Conservation (phyloP, 2,329 filamentous ascomycete species). For the Emmonsiellopsis sp. region DNA sequence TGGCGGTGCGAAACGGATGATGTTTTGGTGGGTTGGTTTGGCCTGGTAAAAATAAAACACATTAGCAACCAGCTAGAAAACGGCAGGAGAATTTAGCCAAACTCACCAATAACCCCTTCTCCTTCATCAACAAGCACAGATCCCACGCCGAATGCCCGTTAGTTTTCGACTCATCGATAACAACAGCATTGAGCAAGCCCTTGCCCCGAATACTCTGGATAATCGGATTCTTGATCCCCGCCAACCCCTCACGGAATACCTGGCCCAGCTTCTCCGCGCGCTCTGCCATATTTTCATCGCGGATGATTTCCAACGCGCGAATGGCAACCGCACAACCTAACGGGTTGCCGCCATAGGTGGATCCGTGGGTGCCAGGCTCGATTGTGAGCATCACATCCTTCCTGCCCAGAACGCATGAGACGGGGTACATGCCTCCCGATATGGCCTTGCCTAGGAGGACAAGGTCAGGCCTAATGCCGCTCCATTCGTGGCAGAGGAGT, state of each 20-base stretch:
- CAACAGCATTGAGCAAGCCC: constrained; percentile 87
- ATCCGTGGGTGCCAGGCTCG: constrained; percentile 93
- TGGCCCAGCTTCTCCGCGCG: constrained; percentile 73
- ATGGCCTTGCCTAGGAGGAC: constrained; percentile 95
- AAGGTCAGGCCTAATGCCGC: constrained; percentile 87
- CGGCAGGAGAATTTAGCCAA: constrained; percentile 9
- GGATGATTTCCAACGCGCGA: constrained; percentile 83
- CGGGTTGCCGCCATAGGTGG: constrained; percentile 96
- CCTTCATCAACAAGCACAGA: constrained; percentile 87
- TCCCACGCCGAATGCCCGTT: constrained; percentile 89
- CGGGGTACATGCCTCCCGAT: constrained; percentile 98
- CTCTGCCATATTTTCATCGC: constrained; percentile 81
- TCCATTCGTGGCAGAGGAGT: constrained; percentile 91
- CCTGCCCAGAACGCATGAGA: constrained; percentile 78
- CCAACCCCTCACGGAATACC: constrained; percentile 70
- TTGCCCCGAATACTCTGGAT: constrained; percentile 81
- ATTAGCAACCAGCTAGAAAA: constrained; percentile 6
- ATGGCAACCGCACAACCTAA: constrained; percentile 93
- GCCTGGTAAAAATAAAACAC: constrained; percentile 49
- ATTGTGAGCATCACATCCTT: constrained; percentile 92
- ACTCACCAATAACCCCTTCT: constrained; percentile 83
- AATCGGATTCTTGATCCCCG: constrained; percentile 66
- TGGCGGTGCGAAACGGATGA: constrained; percentile 94
- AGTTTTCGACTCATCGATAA: constrained; percentile 84
- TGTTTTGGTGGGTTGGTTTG: constrained; percentile 97